Base-by-base conservation (phyloP, 176 grass and related monocot species). In the Oryza officinalis region DNA sequence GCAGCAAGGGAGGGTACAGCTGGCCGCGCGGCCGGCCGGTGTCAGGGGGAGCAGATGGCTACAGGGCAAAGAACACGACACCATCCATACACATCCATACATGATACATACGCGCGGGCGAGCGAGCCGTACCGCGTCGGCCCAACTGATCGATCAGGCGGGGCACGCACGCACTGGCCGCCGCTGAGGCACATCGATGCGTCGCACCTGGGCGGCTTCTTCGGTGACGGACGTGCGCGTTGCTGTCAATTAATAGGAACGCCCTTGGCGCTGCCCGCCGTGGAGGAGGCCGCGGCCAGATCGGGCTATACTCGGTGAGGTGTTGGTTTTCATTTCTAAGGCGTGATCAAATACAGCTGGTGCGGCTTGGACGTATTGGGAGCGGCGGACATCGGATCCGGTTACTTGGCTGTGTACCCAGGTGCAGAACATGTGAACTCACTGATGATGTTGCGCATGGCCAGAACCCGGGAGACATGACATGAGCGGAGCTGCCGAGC, bases 311-410 rank as follows among this genome's bases (percentile, higher is more conserved):
- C 8, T 9, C 3, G 13, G 25, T 50, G 9, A 12, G 25, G 75
- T n/a, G 23, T 13, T 61, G 37, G 45, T 7, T 33, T 52, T 52
- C 45, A 20, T 72, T 84, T 76, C 77, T 57, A 81, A 76, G 71
- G 87, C 52, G 71, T 52, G 65, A 65, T 70, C 65, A 26, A 64
- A 76, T 75, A 75, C 87, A 85, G 82, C 81, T 89, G 71, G 81
- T 74, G 45, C 13, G 86, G 80, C 59, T 83, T 88, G 80, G 86
- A 88, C 80, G 86, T 43, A 88, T 88, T 41, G 74, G 17, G 8
- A 18, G 49, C 49, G 52, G 5, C 72, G 23, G 81, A 5, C 30
- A 67, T 44, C n/a, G 80, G 67, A 57, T 28, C 65, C 43, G 10
- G 81, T 40, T 28, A 57, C 67, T 47, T 60, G 67, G 22, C 8